Conservation (phyloP, 2,329 filamentous ascomycete species). For the Aspergillus persii region DNA sequence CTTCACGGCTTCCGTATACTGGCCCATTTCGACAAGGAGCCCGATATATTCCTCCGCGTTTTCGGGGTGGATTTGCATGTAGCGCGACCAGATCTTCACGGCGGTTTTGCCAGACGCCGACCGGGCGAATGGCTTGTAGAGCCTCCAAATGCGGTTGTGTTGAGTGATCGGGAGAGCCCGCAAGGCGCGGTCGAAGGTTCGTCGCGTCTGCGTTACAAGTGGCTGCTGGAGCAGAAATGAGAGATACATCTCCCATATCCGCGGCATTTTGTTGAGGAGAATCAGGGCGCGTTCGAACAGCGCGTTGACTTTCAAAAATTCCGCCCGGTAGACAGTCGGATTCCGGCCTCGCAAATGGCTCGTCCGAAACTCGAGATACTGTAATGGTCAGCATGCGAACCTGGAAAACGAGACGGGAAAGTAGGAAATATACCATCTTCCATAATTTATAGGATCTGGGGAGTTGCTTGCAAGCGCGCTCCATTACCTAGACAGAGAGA, state of each 20-base stretch:
- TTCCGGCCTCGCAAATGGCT: conserved; percentile 82
- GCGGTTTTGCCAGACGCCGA: conserved; percentile 87
- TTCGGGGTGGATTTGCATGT: conserved; percentile 96
- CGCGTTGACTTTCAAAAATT: conserved; percentile 91
- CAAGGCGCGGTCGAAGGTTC: conserved; percentile 87
- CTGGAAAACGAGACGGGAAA: conserved; percentile 2
- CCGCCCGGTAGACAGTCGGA: conserved; percentile 71
- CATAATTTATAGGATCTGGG: conserved; percentile 97
- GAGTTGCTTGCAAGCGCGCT: conserved; percentile 83
- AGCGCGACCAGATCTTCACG: conserved; percentile 88
- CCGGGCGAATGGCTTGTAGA: conserved; percentile 88
- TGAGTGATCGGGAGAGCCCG: conserved; percentile 90
- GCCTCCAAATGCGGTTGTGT: conserved; percentile 90
- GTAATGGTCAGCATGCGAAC: conserved; percentile 17
- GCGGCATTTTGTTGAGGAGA: conserved; percentile 96
- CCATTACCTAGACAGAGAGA: conserved; percentile 59
- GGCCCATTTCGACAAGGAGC: conserved; percentile 72
- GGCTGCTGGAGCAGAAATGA: conserved; percentile 87
- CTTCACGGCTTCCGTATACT: conserved; percentile 87
- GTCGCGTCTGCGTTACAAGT: conserved; percentile 80
- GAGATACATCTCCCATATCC: conserved; percentile 97
- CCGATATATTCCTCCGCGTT: conserved; percentile 95
- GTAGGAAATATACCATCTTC: conserved; percentile 68
- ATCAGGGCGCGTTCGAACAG: conserved; percentile 91
- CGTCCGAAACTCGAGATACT: conserved; percentile 83